These are phyloP conservation scores for Xylaria acuta DNA, from an alignment of 495 filamentous ascomycete species.

Conservation along the genomic window DNA sequence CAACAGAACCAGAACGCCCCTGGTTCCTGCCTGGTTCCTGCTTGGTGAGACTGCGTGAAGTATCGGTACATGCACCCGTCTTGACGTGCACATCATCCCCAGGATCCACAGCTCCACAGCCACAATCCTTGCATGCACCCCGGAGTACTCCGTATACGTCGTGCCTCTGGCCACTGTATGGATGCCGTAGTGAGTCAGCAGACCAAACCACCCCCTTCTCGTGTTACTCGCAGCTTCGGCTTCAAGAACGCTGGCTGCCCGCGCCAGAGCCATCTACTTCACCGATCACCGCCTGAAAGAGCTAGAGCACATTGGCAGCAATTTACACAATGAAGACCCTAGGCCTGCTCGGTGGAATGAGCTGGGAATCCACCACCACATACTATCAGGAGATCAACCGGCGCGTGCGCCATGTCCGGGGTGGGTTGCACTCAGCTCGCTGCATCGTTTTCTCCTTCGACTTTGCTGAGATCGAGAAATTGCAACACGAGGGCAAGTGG, in stretches of 20 bases:
- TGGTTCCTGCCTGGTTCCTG: no score
- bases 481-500: slow-evolving; percentile 23
- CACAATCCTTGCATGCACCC: neutral
- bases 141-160: neutral
- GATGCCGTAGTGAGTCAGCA: slow-evolving; percentile 7
- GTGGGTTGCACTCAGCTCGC: slow-evolving; percentile 21
- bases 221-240: neutral
- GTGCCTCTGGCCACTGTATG: neutral
- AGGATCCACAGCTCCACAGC: neutral
- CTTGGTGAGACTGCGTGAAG: neutral
- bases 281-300: neutral
- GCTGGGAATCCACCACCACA: slow-evolving; percentile 22
- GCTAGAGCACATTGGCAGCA: neutral
- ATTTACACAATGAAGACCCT: slow-evolving; percentile 18
- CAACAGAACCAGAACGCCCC: neutral
- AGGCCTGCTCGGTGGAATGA: slow-evolving; percentile 21
- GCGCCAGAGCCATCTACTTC: neutral
- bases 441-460: slow-evolving; percentile 25
- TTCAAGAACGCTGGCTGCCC: neutral
- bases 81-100: neutral
- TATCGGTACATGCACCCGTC: neutral
- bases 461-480: slow-evolving; percentile 19
- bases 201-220: slow-evolving; percentile 9
- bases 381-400: slow-evolving; percentile 25
- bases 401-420: slow-evolving; percentile 16